phyloP scores from a whole-genome alignment of 176 grass and related monocot genomes.

The Carex myosuroides region DNA sequence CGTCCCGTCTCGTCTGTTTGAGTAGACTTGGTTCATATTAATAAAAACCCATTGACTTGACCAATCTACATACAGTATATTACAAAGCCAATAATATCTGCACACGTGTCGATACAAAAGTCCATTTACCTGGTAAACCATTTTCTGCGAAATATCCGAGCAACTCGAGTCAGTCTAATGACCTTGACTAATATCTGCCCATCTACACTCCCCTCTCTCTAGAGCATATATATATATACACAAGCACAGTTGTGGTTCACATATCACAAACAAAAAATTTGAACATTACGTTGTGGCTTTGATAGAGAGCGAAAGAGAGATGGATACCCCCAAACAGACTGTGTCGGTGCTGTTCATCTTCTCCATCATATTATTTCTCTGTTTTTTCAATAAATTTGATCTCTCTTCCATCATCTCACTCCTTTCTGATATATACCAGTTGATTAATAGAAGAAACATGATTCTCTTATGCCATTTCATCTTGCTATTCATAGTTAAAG shows the following conservation, averaged over 20 bases:
- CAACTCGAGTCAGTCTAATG: background rate
- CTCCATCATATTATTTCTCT: constrained; percentile 10
- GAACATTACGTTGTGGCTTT: background rate
- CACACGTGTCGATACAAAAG: background rate
- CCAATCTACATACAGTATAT: background rate
- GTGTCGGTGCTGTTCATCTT: constrained; percentile 9
- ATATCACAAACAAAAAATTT: background rate
- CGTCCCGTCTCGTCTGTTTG: background rate
- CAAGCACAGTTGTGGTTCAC: background rate
- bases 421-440: background rate
- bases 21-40: background rate
- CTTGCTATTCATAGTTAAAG: constrained; percentile 46
- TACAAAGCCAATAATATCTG: background rate
- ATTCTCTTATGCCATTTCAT: constrained; percentile 59
- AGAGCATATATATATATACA: background rate
- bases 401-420: background rate
- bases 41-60: background rate
- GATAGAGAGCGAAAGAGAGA: background rate
- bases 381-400: background rate
- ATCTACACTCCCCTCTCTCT: background rate
- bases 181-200: background rate
- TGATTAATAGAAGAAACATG: constrained; percentile 42
- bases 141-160: too few relatives aligned
- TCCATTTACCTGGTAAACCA: too few relatives aligned
- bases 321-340: constrained; percentile 1